Evolutionary conservation across 192 early-diverging fungal species (phyloP), one percentile per base, ranked within the genome.

Genomic region (Pilobolus umbonatus): DNA sequence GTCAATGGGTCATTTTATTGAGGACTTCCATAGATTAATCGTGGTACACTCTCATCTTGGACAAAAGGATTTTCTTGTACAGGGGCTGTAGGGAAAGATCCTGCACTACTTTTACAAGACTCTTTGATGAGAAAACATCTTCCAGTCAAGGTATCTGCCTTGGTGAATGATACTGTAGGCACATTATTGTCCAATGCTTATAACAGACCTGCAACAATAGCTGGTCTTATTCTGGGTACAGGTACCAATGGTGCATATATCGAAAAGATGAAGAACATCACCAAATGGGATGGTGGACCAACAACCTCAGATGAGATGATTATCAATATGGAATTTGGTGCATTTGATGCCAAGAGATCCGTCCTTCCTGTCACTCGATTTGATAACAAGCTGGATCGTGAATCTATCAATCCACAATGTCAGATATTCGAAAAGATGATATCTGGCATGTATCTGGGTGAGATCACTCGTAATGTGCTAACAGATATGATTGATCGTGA

Each of bases 131-230:
- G 81, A 49, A 80, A 88, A 63, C 74, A 82, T 46, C 61, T 94
- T 15, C 85, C 89, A 30, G 88, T 97, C 34, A 74, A 83, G 46
- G 85, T 93, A 51, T 75, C 79, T 38, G 96, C 96, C n/a, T 76
- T 97, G 19, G 85, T 98, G 31, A 98, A 98, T 73, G 94, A 98
- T 71, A 98, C 96, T 0, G 94, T 96, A 4, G 96, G 96, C 28
- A 94, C 94, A 0, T 73, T 97, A 29, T 79, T 96, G 45, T 82
- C 91, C 40, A 86, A 94, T 61, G 90, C 90, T 4, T 97, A 96
- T 81, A 62, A 75, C 40, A 67, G 88, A 52, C 88, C 93, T 11
- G 73, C 84, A 28, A 92, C 93, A 26, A 53, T 83, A 61, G 80
- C 93, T 73, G 94, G 91, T 60, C 83, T 94, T 31, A 98, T 98